Conservation (phyloP, 352 stramenopile species). For the Thalassiosira livingstoniorum region DNA sequence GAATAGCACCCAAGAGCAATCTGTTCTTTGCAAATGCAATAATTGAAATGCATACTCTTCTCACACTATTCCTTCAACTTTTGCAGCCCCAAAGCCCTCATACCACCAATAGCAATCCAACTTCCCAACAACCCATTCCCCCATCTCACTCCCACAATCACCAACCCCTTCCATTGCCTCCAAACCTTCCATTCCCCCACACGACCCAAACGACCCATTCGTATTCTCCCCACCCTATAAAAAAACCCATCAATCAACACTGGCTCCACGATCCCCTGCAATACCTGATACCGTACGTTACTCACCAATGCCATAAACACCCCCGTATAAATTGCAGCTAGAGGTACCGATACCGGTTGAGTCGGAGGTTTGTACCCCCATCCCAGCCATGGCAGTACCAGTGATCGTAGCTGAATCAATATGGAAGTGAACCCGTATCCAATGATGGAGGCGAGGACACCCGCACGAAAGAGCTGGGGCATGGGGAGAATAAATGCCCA, state of each 20-base stretch:
- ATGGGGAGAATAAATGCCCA: conserved; percentile 71
- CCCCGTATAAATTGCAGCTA: conserved; percentile 78
- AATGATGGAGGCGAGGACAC: conserved; percentile 69
- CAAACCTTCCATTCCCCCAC: conserved; percentile 14
- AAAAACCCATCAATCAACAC: conserved; percentile 68
- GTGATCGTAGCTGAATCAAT: conserved; percentile 60
- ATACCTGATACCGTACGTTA: conserved; percentile 84
- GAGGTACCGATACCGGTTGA: conserved; percentile 64
- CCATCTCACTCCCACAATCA: conserved; percentile 70
- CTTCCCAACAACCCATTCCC: conserved; percentile 77
- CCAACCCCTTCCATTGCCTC: conserved; percentile 23
- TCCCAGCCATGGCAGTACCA: conserved; percentile 33
- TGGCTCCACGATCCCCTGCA: conserved; percentile 81
- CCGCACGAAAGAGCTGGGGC: conserved; percentile 73
- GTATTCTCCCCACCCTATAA: conserved; percentile 33
- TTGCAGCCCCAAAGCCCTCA: conserved; percentile 75
- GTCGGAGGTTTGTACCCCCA: conserved; percentile 62
- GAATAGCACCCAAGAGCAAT: too few species aligned
- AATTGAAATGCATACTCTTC: too few species aligned
- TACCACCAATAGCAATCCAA: conserved; percentile 80
- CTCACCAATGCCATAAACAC: conserved; percentile 79
- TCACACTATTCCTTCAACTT: conserved; percentile 66
- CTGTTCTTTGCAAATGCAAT: too few species aligned
- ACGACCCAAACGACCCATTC: background rate
- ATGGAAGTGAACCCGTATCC: conserved; percentile 72